Percentiles rank a stretch among this genome's conserved stretches.
phyloP scores from a whole-genome alignment of 495 filamentous ascomycete genomes.

The Aspergillus mulundensis region DNA sequence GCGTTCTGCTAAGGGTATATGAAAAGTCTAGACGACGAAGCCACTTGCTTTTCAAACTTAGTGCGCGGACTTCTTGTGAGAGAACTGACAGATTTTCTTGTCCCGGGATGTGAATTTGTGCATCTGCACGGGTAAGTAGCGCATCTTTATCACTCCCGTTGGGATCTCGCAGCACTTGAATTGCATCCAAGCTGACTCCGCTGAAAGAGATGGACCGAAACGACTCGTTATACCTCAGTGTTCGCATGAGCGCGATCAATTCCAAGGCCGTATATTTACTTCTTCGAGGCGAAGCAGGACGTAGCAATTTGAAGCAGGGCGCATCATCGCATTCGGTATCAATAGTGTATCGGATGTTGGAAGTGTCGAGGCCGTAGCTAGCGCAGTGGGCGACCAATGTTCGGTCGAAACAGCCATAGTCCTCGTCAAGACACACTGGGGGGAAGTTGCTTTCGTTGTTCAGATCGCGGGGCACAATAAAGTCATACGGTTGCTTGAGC shows the following conservation, averaged over 20 bases:
- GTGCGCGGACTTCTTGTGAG: constrained; percentile 68
- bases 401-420: constrained; percentile 74
- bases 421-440: constrained; percentile 61
- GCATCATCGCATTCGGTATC: constrained; percentile 72
- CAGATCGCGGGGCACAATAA: constrained; percentile 58
- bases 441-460: constrained; percentile 58
- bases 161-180: constrained; percentile 59
- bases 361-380: constrained; percentile 68
- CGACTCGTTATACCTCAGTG: constrained; percentile 87
- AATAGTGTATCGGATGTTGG: constrained; percentile 72
- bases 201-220: constrained; percentile 83
- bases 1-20: constrained; percentile 49
- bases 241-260: constrained; percentile 78
- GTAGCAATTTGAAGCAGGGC: constrained; percentile 78
- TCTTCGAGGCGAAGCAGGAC: constrained; percentile 52
- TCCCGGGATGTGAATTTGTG: constrained; percentile 53
- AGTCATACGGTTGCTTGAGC: constrained; percentile 65
- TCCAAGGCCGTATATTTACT: constrained; percentile 67
- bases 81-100: constrained; percentile 58
- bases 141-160: constrained; percentile 63
- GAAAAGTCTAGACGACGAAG: constrained; percentile 63
- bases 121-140: constrained; percentile 52
- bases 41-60: constrained; percentile 63
- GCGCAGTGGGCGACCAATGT: constrained; percentile 84
- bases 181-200: constrained; percentile 63